phyloP scores from a whole-genome alignment of 2,329 filamentous ascomycete genomes.

The Fusarium sp. region DNA sequence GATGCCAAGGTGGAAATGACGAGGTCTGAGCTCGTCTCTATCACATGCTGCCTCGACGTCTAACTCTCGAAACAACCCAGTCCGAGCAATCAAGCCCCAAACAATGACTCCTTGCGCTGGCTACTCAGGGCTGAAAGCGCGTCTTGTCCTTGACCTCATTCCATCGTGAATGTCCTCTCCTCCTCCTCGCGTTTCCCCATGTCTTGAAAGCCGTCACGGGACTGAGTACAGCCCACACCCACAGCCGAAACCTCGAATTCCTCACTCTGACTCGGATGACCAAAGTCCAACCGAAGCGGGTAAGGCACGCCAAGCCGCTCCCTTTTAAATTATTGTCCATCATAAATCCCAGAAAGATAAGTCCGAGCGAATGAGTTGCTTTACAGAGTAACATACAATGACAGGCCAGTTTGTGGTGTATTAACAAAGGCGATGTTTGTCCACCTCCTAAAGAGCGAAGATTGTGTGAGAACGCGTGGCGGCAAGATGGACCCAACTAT shows the following conservation, averaged over 20 bases:
- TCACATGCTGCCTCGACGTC: neutral
- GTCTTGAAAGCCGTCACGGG: neutral
- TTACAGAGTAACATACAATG: neutral
- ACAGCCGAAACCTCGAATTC: conserved; percentile 2
- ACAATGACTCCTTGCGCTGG: neutral
- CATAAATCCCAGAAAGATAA: neutral
- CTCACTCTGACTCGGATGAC: neutral
- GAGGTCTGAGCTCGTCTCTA: neutral
- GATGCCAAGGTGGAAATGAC: conserved; percentile 4
- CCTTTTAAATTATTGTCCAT: neutral
- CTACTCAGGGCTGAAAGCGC: neutral
- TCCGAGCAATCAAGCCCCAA: neutral
- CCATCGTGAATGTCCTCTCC: neutral
- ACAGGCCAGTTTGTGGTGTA: neutral
- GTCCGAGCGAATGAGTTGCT: neutral
- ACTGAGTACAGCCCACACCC: neutral
- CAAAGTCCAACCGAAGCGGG: neutral
- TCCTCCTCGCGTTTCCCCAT: neutral
- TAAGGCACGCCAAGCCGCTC: neutral
- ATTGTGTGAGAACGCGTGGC: neutral
- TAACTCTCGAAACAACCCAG: neutral
- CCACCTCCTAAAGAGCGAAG: neutral
- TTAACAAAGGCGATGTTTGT: neutral
- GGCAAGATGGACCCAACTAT: neutral
- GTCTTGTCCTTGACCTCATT: neutral